Evolutionary conservation across 495 filamentous ascomycete species (phyloP).

Genomic region (Lophiostoma macrostomum): DNA sequence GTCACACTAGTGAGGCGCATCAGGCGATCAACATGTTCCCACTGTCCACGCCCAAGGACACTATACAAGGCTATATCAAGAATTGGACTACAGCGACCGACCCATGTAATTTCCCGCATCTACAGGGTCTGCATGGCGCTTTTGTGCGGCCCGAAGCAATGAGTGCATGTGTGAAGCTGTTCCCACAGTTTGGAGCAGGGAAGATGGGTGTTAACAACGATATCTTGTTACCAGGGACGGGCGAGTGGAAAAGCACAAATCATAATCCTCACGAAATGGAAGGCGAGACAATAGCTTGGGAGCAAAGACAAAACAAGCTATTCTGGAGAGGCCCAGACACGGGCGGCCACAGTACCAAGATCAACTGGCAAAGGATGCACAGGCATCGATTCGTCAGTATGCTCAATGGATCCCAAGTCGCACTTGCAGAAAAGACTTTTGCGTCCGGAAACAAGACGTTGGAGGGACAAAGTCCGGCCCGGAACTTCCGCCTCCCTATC

Average conservation of each 20-base stretch:
- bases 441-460: not conserved
- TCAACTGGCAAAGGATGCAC: constrained; percentile 69
- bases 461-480: constrained; percentile 6
- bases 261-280: constrained; percentile 47
- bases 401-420: constrained; percentile 61
- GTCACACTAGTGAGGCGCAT: constrained; percentile 32
- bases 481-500: constrained; percentile 34
- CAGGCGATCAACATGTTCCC: constrained; percentile 28
- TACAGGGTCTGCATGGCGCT: constrained; percentile 62
- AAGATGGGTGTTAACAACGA: constrained; percentile 79
- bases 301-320: constrained; percentile 51
- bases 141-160: constrained; percentile 64
- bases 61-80: constrained; percentile 38
- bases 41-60: constrained; percentile 16
- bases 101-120: constrained; percentile 36
- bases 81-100: constrained; percentile 40
- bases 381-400: constrained; percentile 70
- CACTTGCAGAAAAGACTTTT: constrained; percentile 34
- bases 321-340: constrained; percentile 72
- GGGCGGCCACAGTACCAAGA: constrained; percentile 59
- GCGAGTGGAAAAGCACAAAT: constrained; percentile 59
- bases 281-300: constrained; percentile 46
- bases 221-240: constrained; percentile 72
- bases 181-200: constrained; percentile 72
- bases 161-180: constrained; percentile 52